Percentiles rank a stretch among this genome's conserved stretches.
Evolutionary conservation across 177 flowering plant species (phyloP).

Genomic region (Tripterygium wilfordii): DNA sequence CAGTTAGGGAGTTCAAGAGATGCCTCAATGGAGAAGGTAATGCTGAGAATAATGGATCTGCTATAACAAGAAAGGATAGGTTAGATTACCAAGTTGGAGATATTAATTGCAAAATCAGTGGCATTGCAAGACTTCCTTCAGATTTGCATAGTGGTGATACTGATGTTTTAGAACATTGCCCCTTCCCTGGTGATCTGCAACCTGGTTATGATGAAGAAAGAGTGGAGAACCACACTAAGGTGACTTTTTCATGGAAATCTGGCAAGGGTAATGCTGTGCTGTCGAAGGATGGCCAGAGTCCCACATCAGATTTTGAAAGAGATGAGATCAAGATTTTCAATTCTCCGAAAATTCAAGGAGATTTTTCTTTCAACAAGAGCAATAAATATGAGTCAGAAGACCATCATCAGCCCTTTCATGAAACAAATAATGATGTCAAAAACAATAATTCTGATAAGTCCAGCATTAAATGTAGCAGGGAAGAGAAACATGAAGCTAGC

Average conservation of each 20-base stretch:
- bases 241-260: conserved; percentile 4
- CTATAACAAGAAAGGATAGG: conserved; percentile 6
- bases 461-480: background rate
- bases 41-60: conserved; percentile 4
- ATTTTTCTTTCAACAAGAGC: conserved; percentile 2
- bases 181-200: conserved; percentile 1
- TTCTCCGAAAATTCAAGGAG: background rate
- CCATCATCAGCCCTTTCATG: background rate
- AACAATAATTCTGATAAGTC: conserved; percentile 2
- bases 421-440: background rate
- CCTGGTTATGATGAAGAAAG: conserved; percentile 6
- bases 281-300: conserved; percentile 5
- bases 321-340: conserved; percentile 4
- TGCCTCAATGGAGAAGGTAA: conserved; percentile 3
- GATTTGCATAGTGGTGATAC: background rate
- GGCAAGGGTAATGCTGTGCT: background rate
- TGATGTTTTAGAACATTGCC: background rate
- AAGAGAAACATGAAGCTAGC: conserved; percentile 2
- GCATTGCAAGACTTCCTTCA: background rate
- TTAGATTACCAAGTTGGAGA: conserved; percentile 11
- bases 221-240: background rate
- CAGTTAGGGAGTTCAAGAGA: conserved; percentile 8
- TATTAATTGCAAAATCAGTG: conserved; percentile 2
- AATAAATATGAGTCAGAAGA: conserved; percentile 1
- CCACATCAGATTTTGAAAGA: conserved; percentile 4